Conservation (phyloP, 2,329 filamentous ascomycete genomes). For the Penicillium sp. region DNA sequence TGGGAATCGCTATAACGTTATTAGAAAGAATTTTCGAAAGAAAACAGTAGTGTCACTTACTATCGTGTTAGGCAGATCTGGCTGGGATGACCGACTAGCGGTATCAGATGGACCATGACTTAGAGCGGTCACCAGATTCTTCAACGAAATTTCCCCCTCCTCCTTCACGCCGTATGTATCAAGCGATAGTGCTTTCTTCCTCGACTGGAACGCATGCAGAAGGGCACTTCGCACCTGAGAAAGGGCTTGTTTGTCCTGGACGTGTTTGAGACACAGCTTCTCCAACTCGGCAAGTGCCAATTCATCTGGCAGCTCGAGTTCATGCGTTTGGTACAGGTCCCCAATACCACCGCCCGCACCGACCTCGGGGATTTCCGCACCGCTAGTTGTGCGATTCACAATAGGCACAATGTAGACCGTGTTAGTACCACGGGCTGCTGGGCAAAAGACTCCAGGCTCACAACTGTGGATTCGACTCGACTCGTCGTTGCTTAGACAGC, state of each 20-base stretch:
- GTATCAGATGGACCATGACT: constrained; percentile 20
- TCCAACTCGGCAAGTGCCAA: constrained; percentile 53
- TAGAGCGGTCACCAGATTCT: constrained; percentile 35
- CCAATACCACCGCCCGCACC: constrained; percentile 77
- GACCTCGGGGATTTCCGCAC: constrained; percentile 65
- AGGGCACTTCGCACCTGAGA: constrained; percentile 32
- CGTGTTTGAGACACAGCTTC: constrained; percentile 48
- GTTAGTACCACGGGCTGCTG: constrained; percentile 42
- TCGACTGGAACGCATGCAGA: constrained; percentile 32
- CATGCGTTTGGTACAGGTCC: constrained; percentile 67
- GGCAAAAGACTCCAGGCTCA: constrained; percentile 61
- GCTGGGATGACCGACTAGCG: constrained; percentile 1
- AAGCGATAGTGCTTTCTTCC: constrained; percentile 36
- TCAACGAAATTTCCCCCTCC: constrained; percentile 38
- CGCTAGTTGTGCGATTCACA: constrained; percentile 58
- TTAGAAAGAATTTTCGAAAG: constrained; percentile 3
- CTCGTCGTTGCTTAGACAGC: constrained; percentile 67
- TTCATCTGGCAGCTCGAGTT: constrained; percentile 59
- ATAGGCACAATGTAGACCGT: constrained; percentile 78
- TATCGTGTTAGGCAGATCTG: constrained; percentile 32
- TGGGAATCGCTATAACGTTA: constrained; percentile 59
- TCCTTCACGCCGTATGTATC: constrained; percentile 39
- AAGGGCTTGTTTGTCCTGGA: constrained; percentile 29
- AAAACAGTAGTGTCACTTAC: constrained; percentile 25
- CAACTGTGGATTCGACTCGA: constrained; percentile 77